phyloP scores from a whole-genome alignment of 306 rosid species.

The Psophocarpus tetragonolobus region DNA sequence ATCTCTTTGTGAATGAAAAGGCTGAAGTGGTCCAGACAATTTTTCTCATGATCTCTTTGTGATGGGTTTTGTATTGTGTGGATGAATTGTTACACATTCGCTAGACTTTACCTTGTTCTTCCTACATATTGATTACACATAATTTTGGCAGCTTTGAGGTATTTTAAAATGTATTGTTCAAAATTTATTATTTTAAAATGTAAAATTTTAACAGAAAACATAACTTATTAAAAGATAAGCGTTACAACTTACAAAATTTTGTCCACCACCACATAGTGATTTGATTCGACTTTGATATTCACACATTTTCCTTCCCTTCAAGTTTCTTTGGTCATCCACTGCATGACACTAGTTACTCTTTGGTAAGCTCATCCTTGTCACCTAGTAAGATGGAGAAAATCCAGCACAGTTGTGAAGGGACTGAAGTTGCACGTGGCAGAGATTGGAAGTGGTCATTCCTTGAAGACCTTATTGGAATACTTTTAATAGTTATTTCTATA shows the following conservation, averaged over 20 bases:
- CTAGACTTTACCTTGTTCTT: background rate
- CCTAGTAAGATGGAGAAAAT: constrained; percentile 53
- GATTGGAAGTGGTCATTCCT: constrained; percentile 47
- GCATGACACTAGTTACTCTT: background rate
- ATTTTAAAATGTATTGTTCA: background rate
- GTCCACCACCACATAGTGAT: background rate
- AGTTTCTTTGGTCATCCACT: background rate
- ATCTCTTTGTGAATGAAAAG: background rate
- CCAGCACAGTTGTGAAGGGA: constrained; percentile 61
- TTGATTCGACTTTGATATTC: background rate
- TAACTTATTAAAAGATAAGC: background rate
- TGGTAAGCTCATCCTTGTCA: background rate
- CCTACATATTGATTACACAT: background rate
- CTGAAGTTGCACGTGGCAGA: constrained; percentile 74
- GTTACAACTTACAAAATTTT: background rate
- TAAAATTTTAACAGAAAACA: background rate
- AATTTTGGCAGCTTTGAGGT: background rate
- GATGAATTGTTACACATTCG: background rate
- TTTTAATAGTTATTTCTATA: background rate
- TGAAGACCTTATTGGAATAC: background rate
- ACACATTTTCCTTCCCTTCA: background rate
- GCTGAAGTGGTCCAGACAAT: too few species aligned
- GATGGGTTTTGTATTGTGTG: background rate
- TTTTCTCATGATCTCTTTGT: background rate
- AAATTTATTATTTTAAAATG: too few species aligned